Evolutionary conservation across 2,329 filamentous ascomycete genomes (phyloP).

Genomic region (Pyricularia sp.): DNA sequence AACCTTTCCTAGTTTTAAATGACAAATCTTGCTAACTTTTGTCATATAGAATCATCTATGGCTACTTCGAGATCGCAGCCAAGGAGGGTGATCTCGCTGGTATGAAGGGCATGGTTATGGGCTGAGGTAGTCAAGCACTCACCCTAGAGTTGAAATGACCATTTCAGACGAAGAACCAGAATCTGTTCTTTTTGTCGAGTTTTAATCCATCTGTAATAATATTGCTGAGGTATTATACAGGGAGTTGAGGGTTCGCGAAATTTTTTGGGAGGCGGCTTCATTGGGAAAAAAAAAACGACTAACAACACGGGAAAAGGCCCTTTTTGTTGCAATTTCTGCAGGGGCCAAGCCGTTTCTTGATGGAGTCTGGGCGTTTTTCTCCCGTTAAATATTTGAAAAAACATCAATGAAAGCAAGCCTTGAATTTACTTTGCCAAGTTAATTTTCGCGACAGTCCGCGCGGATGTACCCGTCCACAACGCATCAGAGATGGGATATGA

Average conservation of each 20-base stretch:
- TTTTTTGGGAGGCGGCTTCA: neutral
- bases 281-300: neutral
- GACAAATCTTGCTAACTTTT: conserved; percentile 23
- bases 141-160: neutral
- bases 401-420: neutral
- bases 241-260: neutral
- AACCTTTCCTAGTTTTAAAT: neutral
- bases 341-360: neutral
- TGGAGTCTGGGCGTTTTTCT: neutral
- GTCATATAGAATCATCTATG: conserved; percentile 81
- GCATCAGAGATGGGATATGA: neutral
- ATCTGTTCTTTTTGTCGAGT: conserved; percentile 1
- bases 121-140: conserved; percentile 30
- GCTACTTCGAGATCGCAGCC: conserved; percentile 98
- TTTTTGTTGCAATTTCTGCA: neutral
- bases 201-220: conserved; percentile 5
- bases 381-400: neutral
- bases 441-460: neutral
- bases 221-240: conserved; percentile 1
- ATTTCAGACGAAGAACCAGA: neutral
- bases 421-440: neutral
- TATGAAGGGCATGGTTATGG: conserved; percentile 66
- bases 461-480: neutral
- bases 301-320: neutral
- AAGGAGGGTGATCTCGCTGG: conserved; percentile 94